phyloP scores from a whole-genome alignment of 1,284 basidiomycete genomes.

The Apiotrichum veenhuisii region DNA sequence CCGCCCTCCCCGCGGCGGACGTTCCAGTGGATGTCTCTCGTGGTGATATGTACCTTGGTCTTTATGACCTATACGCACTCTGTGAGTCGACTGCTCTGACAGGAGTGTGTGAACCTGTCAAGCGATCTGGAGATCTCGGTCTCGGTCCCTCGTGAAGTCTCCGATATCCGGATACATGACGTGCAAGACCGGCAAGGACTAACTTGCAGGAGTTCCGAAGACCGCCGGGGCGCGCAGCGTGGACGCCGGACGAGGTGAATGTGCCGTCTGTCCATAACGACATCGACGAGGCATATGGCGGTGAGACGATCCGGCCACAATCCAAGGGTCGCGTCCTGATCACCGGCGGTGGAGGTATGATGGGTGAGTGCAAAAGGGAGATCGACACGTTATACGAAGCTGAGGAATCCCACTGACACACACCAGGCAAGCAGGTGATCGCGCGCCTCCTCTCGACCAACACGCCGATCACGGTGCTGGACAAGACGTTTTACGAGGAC shows the following conservation, averaged over 20 bases:
- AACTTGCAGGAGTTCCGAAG: not conserved
- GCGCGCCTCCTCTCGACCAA: constrained; percentile 16
- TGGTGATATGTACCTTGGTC: not conserved
- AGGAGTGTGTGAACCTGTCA: not conserved
- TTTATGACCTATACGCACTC: not conserved
- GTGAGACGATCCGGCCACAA: not conserved
- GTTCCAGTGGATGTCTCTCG: not conserved
- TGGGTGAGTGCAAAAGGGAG: constrained; percentile 5
- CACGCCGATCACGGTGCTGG: constrained; percentile 26
- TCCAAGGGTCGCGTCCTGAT: constrained; percentile 9
- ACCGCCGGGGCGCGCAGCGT: not conserved
- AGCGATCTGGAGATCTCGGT: not conserved
- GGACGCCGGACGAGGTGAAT: not conserved
- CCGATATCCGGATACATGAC: not conserved
- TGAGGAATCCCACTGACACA: constrained; percentile 12
- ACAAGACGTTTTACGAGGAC: constrained; percentile 22
- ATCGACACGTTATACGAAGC: constrained; percentile 8
- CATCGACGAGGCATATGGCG: constrained; percentile 4
- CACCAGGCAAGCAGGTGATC: constrained; percentile 28
- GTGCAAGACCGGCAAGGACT: not conserved
- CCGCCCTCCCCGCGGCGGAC: not conserved
- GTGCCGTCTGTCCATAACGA: not conserved
- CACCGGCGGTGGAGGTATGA: constrained; percentile 16
- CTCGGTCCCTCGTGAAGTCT: not conserved
- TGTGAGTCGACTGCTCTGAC: not conserved